These are phyloP conservation scores for Oidiodendron maius DNA, from an alignment of 495 filamentous ascomycete species.

Conservation along the genomic window DNA sequence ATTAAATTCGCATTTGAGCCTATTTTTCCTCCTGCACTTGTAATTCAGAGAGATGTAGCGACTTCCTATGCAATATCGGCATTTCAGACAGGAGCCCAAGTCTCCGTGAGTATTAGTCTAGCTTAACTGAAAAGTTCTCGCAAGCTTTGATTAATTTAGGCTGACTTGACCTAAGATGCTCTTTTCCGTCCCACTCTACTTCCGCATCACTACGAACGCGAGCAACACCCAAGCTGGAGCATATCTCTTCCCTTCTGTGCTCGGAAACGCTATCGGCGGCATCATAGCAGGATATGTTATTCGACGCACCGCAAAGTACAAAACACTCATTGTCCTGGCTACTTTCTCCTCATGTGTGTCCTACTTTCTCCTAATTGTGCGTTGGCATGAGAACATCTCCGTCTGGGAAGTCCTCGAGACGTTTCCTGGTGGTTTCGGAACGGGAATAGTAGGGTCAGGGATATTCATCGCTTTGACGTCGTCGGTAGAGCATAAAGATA, in stretches of 20 bases:
- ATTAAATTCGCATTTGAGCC: slow-evolving; percentile 47
- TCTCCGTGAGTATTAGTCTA: slow-evolving; percentile 47
- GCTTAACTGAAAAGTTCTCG: too few relatives aligned
- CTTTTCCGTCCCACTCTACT: slow-evolving; percentile 62
- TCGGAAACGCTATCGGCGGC: slow-evolving; percentile 60
- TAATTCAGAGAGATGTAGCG: slow-evolving; percentile 48
- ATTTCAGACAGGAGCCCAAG: slow-evolving; percentile 51
- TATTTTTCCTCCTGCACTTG: slow-evolving; percentile 54
- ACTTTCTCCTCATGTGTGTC: slow-evolving; percentile 38
- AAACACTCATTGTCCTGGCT: slow-evolving; percentile 44
- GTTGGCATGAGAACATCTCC: slow-evolving; percentile 58
- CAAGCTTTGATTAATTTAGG: slow-evolving; percentile 5
- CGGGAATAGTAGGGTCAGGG: slow-evolving; percentile 43
- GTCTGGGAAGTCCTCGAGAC: slow-evolving; percentile 59
- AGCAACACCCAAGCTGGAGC: slow-evolving; percentile 52
- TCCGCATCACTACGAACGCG: slow-evolving; percentile 52
- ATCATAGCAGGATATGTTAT: slow-evolving; percentile 54
- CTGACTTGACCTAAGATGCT: slow-evolving; percentile 33
- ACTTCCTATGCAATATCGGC: slow-evolving; percentile 46
- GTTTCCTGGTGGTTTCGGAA: slow-evolving; percentile 51
- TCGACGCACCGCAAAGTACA: slow-evolving; percentile 53
- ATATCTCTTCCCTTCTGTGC: slow-evolving; percentile 58
- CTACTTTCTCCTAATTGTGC: slow-evolving; percentile 49
- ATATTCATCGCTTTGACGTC: slow-evolving; percentile 52
- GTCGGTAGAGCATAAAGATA: slow-evolving; percentile 41